phyloP scores from a whole-genome alignment of 805 yeast species.

The Wilhelminamyces savonicus region DNA sequence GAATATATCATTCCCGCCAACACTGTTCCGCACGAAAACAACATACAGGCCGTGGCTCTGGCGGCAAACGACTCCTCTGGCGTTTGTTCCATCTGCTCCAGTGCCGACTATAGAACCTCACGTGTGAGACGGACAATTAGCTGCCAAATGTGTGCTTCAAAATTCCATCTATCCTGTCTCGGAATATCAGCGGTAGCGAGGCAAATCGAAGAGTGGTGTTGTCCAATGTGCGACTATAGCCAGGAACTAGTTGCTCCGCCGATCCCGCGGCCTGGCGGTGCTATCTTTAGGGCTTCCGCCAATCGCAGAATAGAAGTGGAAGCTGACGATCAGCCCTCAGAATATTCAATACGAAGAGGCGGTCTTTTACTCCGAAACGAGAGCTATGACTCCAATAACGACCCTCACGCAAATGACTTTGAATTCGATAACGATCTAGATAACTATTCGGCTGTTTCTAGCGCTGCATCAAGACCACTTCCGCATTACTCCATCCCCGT shows the following conservation, averaged over 20 bases:
- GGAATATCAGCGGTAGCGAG: constrained; percentile 15
- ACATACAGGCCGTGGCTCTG: constrained; percentile 1
- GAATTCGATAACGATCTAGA: constrained; percentile 1
- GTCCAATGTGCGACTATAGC: constrained; percentile 45
- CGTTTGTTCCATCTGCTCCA: constrained; percentile 28
- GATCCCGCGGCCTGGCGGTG: constrained; percentile 3
- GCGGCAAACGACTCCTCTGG: no score
- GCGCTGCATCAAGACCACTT: constrained; percentile 2
- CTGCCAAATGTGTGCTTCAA: constrained; percentile 31
- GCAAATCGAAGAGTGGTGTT: constrained; percentile 29
- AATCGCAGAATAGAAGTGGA: constrained; percentile 3
- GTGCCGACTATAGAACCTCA: constrained; percentile 23
- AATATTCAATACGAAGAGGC: constrained; percentile 1
- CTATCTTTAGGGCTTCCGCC: constrained; percentile 4
- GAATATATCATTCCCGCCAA: constrained; percentile 24
- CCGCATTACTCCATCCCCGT: constrained; percentile 7
- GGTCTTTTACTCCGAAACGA: constrained; percentile 1
- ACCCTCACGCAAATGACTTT: not conserved
- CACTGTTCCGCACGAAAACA: constrained; percentile 1
- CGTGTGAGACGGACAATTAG: constrained; percentile 12
- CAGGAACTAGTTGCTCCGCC: constrained; percentile 21
- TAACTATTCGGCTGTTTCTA: no score
- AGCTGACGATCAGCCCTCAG: constrained; percentile 7
- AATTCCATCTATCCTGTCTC: constrained; percentile 36
- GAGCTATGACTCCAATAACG: not conserved